Conservation (phyloP, 192 early-diverging fungal genomes). For the Rhizoclosmatium globosum region DNA sequence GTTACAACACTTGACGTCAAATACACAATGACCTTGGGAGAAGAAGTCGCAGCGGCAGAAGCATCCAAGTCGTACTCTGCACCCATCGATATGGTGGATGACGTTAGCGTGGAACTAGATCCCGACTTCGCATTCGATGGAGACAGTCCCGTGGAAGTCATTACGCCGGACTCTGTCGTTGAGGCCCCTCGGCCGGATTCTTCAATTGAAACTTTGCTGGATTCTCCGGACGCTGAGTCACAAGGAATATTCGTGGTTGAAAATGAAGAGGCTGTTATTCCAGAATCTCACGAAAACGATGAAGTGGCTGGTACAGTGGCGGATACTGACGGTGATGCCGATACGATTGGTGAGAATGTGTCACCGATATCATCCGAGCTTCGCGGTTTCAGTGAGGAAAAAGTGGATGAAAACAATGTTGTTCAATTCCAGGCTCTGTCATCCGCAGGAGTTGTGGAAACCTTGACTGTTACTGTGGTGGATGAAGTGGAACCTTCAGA, state of each 20-base stretch:
- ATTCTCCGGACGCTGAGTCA: neutral
- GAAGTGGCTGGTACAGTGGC: neutral
- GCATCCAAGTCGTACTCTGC: neutral
- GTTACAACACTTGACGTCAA: neutral
- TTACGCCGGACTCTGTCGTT: neutral
- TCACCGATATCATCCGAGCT: too few species aligned
- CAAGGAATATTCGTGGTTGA: neutral
- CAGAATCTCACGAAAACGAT: neutral
- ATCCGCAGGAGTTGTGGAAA: too few species aligned
- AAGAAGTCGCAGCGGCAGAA: constrained; percentile 16
- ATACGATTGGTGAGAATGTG: neutral
- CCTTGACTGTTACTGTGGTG: too few species aligned
- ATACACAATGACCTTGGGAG: constrained; percentile 1
- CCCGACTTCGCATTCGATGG: constrained; percentile 1
- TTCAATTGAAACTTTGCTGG: neutral
- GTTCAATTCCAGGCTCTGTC: too few species aligned
- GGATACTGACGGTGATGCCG: neutral
- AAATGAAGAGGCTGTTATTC: neutral
- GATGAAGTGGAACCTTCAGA: too few species aligned
- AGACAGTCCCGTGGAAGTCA: neutral
- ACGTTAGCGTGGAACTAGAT: neutral
- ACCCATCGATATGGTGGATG: neutral
- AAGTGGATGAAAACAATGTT: too few species aligned
- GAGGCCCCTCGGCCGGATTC: neutral
- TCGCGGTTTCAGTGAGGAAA: too few species aligned